These are phyloP conservation scores for Cercospora citrullina DNA, from an alignment of 2,329 filamentous ascomycete species.

Conservation along the genomic window DNA sequence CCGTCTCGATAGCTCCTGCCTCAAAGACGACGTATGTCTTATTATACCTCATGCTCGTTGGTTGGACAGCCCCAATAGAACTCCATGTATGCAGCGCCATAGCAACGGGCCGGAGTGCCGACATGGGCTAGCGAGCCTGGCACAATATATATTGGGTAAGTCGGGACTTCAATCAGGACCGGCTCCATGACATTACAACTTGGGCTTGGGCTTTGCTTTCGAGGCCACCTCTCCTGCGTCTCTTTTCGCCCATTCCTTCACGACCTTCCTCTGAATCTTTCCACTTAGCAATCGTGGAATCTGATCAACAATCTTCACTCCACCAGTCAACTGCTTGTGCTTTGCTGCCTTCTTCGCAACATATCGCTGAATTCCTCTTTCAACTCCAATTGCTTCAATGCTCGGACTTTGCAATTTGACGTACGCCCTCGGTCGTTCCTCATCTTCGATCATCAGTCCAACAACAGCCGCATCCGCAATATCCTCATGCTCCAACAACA, in stretches of 20 bases:
- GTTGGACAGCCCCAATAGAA: background rate
- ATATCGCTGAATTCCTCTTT: slow-evolving; percentile 6
- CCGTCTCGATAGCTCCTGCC: background rate
- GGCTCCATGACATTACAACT: background rate
- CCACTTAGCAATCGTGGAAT: slow-evolving; percentile 17
- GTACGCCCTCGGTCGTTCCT: slow-evolving; percentile 57
- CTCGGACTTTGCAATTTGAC: slow-evolving; percentile 43
- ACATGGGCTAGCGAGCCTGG: background rate
- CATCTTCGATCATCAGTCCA: slow-evolving; percentile 50
- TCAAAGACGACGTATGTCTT: background rate
- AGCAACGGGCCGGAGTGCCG: background rate
- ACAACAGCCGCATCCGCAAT: slow-evolving; percentile 58
- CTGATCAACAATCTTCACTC: slow-evolving; percentile 12
- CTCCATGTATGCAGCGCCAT: background rate
- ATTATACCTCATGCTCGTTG: background rate
- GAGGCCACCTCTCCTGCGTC: slow-evolving; percentile 4
- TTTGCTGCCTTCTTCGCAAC: slow-evolving; percentile 14
- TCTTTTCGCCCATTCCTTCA: slow-evolving; percentile 20
- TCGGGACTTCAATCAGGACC: background rate
- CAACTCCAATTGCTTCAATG: background rate
- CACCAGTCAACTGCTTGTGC: slow-evolving; percentile 15
- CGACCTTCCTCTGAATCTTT: slow-evolving; percentile 16
- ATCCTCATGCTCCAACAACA: slow-evolving; percentile 53
- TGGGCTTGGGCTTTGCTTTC: slow-evolving; percentile 3
- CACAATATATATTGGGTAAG: background rate